Conservation (phyloP, 2,329 filamentous ascomycete species). For the Pestalotiopsis sp. region DNA sequence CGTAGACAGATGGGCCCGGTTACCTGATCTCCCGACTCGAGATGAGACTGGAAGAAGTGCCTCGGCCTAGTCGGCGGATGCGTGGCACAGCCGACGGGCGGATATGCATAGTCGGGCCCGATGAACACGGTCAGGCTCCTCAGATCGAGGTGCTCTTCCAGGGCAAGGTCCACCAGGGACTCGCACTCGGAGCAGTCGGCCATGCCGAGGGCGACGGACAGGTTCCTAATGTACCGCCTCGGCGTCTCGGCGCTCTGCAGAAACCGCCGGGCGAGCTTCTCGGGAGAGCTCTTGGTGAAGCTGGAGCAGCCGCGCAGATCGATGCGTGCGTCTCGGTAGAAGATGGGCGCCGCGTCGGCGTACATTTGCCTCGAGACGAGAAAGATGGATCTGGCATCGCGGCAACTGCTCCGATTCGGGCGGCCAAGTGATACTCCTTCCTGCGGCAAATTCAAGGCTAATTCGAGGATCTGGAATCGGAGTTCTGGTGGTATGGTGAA, state of each 20-base stretch:
- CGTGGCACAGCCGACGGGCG: background rate
- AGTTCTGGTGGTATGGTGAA: background rate
- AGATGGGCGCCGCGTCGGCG: slow-evolving; percentile 4
- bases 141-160: background rate
- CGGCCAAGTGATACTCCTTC: background rate
- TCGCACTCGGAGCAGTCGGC: slow-evolving; percentile 4
- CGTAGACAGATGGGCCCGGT: background rate
- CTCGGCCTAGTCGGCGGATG: background rate
- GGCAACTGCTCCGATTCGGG: background rate
- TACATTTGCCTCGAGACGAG: slow-evolving; percentile 3
- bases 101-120: slow-evolving; percentile 4
- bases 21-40: background rate
- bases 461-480: background rate
- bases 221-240: background rate
- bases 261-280: background rate
- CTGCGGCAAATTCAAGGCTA: background rate
- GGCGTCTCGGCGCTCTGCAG: background rate
- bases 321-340: background rate
- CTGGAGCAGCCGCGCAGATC: slow-evolving; percentile 1
- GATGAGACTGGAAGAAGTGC: background rate
- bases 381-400: background rate
- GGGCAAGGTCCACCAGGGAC: background rate
- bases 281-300: background rate
- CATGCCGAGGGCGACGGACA: background rate
- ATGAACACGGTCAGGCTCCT: background rate